Base-by-base conservation (phyloP, 2,329 filamentous ascomycete species). In the Cryoendolithus antarcticus region DNA sequence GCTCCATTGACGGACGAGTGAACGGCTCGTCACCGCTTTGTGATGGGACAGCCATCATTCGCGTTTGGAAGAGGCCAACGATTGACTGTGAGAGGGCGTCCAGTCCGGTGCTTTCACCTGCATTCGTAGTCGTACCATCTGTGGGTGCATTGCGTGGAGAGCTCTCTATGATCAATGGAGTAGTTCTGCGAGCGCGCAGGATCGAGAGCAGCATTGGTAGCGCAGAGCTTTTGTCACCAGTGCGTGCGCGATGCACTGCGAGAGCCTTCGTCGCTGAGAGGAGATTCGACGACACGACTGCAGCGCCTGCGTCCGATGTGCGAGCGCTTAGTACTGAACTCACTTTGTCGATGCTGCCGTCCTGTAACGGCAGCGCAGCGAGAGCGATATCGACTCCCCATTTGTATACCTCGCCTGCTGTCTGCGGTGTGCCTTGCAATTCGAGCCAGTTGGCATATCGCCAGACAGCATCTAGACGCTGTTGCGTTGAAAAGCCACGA, bases 131-230 rank as follows among this genome's bases (percentile, higher is more conserved):
- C 24, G 5, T 27, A 8, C 24, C 24, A 27, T 8, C 24, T 15
- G 27, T 12, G 30, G 40, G 43, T 37, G 47, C 45, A 1, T 59
- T 35, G 6, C 28, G n/a, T 2, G 63, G 53, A 33, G 56, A 39
- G 6, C 24, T 27, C 7, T 27, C 24, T 27, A 8, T 6, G 5
- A 27, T 6, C 63, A 70, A 34, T 64, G 77, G 54, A 51, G 78
- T 60, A 31, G 60, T 60, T 12, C 82, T 77, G 15, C 86, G 77
- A 6, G 86, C 82, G 47, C 84, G 78, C 8, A 96, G 76, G 33
- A 93, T 67, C 21, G 86, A 93, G 31, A 93, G 70, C 52, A 93
- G 82, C 37, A 93, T 83, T 2, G 89, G 84, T 1, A 96, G 71
- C 2, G 89, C 85, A 3, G 70, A 62, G 5, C 74, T 61, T 11